Evolutionary conservation across 139 green algal species (phyloP), one percentile per base, ranked within the genome.

Genomic region (Bryopsis sp.): DNA sequence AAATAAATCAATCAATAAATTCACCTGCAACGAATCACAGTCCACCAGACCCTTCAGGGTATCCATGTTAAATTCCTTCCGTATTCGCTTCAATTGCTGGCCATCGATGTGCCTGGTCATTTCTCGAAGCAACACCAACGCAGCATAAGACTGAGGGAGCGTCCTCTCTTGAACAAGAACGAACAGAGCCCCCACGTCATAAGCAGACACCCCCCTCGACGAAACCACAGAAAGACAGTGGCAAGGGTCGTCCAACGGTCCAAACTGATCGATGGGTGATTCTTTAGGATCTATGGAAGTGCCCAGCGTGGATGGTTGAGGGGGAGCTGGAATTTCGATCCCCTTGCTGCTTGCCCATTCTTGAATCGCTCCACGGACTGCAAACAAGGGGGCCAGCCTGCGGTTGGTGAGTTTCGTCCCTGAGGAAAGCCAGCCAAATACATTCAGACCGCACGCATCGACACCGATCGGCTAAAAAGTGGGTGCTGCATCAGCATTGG

Each of bases 61-160:
- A 15, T 69, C 62, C 62, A 57, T 54, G 22, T 69, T 6, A n/a
- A 69, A 36, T 22, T 69, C 62, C 62, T 69, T 69, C 11, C 62
- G 62, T 3, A 69, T 36, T 54, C 29, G n/a, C 37, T 69, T 69
- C 43, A 69, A 35, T 35, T 54, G 37, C 39, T 28, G 5, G 36
- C 38, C 39, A 54, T 69, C 62, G 11, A 69, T 69, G 62, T 69
- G 62, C 26, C 62, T 35, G 31, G 62, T 69, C 62, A 69, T 69
- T 54, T 69, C 62, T 19, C 62, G 62, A 11, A 69, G 37, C 35
- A 69, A n/a, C 35, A 69, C 62, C 6, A 69, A n/a, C 15, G 62
- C 62, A 24, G 62, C 62, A 57, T 69, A 69, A 5, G 62, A 69
- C 37, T 69, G 62, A 29, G 62, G 62, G 6, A 69, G 22, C 6